These are phyloP conservation scores for Phaeosphaeriaceae sp. DNA, from an alignment of 2,329 filamentous ascomycete genomes.

Conservation along the genomic window DNA sequence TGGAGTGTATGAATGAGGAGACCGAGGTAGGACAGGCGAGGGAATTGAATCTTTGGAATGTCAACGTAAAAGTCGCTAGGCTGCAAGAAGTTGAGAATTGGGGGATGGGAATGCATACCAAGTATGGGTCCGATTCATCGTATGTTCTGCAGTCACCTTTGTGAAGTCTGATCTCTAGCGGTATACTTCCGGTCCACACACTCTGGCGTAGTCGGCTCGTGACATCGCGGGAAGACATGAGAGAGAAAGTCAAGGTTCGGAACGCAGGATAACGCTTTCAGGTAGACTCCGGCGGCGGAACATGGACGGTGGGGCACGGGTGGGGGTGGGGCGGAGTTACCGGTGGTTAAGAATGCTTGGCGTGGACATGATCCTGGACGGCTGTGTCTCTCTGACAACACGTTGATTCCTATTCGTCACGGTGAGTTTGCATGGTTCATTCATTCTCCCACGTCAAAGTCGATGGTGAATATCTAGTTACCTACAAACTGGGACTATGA, in stretches of 20 bases:
- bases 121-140: constrained; percentile 65
- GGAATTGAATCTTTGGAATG: constrained; percentile 60
- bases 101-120: constrained; percentile 51
- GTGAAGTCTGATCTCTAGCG: constrained; percentile 65
- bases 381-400: constrained; percentile 33
- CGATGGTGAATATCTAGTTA: neutral
- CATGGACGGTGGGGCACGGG: constrained; percentile 12
- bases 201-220: constrained; percentile 52
- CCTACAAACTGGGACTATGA: constrained; percentile 44
- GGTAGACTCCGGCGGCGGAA: constrained; percentile 20
- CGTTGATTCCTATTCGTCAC: constrained; percentile 9
- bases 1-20: constrained; percentile 68
- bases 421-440: constrained; percentile 6
- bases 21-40: constrained; percentile 72
- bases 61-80: constrained; percentile 5
- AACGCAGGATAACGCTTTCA: constrained; percentile 14
- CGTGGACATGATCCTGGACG: neutral
- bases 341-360: neutral
- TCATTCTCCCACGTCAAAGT: neutral
- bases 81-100: constrained; percentile 1
- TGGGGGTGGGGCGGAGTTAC: constrained; percentile 3
- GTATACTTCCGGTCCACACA: constrained; percentile 66
- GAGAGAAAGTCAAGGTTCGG: neutral
- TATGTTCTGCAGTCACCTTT: constrained; percentile 66
- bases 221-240: constrained; percentile 42